Evolutionary conservation across 148 eudicot genomes (phyloP), one percentile per base, ranked within the genome.

Genomic region (Limonium bicolor): DNA sequence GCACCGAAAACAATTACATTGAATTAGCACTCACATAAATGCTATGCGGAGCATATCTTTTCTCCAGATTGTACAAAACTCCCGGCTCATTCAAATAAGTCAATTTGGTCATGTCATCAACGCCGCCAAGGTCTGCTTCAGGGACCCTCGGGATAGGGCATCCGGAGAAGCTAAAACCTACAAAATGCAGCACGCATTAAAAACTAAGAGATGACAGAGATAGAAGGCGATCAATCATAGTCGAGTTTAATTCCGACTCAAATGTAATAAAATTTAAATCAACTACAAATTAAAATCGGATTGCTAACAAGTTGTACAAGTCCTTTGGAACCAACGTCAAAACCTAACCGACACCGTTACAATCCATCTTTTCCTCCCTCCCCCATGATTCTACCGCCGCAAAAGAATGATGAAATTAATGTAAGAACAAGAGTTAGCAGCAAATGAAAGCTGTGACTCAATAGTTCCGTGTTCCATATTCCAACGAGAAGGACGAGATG

Each of bases 51-150:
- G 71, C 73, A 50, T 92, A 92, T 81, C 99, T 70, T 63, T 86
- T 81, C 72, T 76, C 82, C 45, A 92, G 63, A 69, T 92, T 92
- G 60, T 92, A 79, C 19, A 92, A 64, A 51, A 92, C 99, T 52
- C 99, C 95, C 1, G 99, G 95, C 65, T 92, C 95, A 62, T 92
- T 92, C 68, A 92, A 63, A 35, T 92, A 92, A 33, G 94, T 69
- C 68, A 92, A 63, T 62, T 82, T 92, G 35, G 99, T 92, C 99
- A 92, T 92, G 53, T 92, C 99, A 70, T 92, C 99, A 4, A 92
- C 99, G 60, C 99, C 99, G 6, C 99, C 94, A 63, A 70, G 80
- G 58, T 92, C 99, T 1, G 74, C 76, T 58, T 92, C 99, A 18
- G 72, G 81, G 59, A 85, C 99, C 54, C 99, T 66, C 40, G 60